Evolutionary conservation across 371 early-diverging fungal species (phyloP), one percentile per base, ranked within the genome.

Genomic region (Zychaea mexicana): DNA sequence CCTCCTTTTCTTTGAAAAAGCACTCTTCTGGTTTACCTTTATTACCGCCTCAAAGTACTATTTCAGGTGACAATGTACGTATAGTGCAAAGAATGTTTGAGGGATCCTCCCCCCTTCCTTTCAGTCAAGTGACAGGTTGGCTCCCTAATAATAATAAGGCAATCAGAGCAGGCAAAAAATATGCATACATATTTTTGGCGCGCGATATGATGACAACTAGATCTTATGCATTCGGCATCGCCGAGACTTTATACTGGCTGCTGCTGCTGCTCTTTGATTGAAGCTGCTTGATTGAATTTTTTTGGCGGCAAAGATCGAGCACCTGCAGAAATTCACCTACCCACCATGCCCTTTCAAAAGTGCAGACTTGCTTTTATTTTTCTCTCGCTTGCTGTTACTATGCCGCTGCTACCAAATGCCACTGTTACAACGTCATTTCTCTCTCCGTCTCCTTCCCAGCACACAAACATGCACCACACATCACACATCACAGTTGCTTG

Each of bases 101-200:
- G 49, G 22, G 24, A 49, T 24, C 22, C 49, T 49, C 49, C 49
- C 49, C 49, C 49, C 5, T 22, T 22, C 49, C 49, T 22, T 49
- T 49, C 49, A 49, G 49, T 49, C 49, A 49, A 49, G 24, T 49
- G 49, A 49, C 49, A 49, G 49, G 22, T 49, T 49, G 13, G 21
- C 49, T 49, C 49, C 49, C 49, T 49, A 42, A 52, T 1, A 52
- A 31, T n/a, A n/a, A n/a, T n/a, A n/a, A n/a, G n/a, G n/a, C n/a
- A n/a, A n/a, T n/a, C n/a, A n/a, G n/a, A n/a, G n/a, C n/a, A n/a
- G n/a, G n/a, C n/a, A 31, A n/a, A 17, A 19, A 54, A 33, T 0
- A 15, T 54, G 55, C 55, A 54, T 54, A 54, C 55, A 54, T 54
- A 54, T 54, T 54, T 42, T 54, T 54, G 55, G 55, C 55, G 55